These are phyloP conservation scores for Emiliania huxleyi DNA, from an alignment of 78 protist genomes.

Conservation along the genomic window DNA sequence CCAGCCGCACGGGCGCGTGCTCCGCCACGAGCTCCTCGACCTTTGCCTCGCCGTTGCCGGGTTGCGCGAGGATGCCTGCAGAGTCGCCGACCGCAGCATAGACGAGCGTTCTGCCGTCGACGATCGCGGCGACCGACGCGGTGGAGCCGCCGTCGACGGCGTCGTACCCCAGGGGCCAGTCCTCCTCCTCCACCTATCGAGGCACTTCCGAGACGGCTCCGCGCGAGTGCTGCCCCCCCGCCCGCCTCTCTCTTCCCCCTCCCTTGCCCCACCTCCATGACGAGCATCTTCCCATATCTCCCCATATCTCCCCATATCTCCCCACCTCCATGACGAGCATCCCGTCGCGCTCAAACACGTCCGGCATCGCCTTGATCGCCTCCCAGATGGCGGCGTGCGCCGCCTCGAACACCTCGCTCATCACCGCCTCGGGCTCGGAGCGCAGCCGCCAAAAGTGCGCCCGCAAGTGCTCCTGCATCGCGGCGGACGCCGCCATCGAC, in stretches of 20 bases:
- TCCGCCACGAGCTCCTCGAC: not conserved
- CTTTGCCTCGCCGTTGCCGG: not conserved
- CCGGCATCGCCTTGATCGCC: not conserved
- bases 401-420: not conserved
- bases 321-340: not conserved
- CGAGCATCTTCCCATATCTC: too few species aligned
- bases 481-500: not conserved
- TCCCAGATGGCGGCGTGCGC: not conserved
- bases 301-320: too few species aligned
- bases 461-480: not conserved
- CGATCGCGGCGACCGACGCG: not conserved
- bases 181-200: not conserved
- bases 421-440: not conserved
- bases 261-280: too few species aligned
- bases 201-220: too few species aligned
- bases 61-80: not conserved
- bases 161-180: not conserved
- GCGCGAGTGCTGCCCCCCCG: too few species aligned
- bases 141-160: slow-evolving; percentile 2
- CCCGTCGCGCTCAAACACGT: not conserved
- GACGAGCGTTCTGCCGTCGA: not conserved
- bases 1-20: not conserved
- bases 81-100: not conserved
- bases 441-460: not conserved
- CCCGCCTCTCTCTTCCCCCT: too few species aligned